Base-by-base conservation (phyloP, 2,329 filamentous ascomycete genomes). In the Cladosporium sp. region DNA sequence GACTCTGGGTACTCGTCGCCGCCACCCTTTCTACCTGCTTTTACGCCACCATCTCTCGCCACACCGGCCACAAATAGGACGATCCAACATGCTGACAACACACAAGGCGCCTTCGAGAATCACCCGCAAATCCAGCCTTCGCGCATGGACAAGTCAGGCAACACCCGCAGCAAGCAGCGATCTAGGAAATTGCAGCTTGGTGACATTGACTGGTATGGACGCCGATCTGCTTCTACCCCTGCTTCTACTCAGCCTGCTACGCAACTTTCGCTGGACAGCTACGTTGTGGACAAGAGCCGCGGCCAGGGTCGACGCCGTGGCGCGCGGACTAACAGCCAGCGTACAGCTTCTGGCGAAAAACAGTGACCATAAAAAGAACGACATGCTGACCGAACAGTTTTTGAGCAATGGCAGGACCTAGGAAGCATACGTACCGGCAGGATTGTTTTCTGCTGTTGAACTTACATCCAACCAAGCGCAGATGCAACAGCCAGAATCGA, bases 101-200 rank as follows among this genome's bases (percentile, higher is more conserved):
- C 71, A 75, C 31, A 65, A 65, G 73, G 72, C 69, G 55, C 70
- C 21, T 68, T 76, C 70, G 75, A 78, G 65, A 69, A 68, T 64
- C 77, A 78, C 35, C 56, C 63, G 5, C 80, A 82, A 69, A 77
- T 78, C 46, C 79, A 80, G 67, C 80, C 80, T 8, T 52, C 62
- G 46, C 78, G 80, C 67, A 72, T 80, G 62, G 85, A 88, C 72
- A 88, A 86, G 73, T 82, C 84, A 52, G 84, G 85, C 66, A 82
- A 81, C 71, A 90, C 89, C 71, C 89, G 91, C 64, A 87, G 86
- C 74, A 89, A 90, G 67, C 93, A 97, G 78, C 90, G 93, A 69
- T 89, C 91, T 66, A 88, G 95, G 74, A 96, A 96, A 79, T 83
- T 99, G 67, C 94, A 98, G 77, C 86, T 98, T 67, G 97, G 92